These are phyloP conservation scores for Bruguiera sexangula DNA, from an alignment of 345 rosid genomes.

Conservation along the genomic window DNA sequence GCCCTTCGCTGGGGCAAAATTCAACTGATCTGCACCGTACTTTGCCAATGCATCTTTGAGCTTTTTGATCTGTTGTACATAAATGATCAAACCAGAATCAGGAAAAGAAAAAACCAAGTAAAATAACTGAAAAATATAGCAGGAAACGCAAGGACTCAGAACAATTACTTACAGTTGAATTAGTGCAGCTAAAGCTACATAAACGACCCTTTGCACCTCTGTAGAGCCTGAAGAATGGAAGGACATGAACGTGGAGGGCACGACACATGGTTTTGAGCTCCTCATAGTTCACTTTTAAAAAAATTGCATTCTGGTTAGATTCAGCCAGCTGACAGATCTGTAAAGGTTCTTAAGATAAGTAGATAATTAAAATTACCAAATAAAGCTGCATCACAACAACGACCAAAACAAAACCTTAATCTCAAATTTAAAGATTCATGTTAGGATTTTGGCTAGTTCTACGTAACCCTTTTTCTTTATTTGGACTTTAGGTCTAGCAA, in stretches of 20 bases:
- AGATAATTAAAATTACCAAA: neutral
- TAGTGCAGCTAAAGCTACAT: conserved; percentile 50
- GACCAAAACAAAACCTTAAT: neutral
- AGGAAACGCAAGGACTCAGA: neutral
- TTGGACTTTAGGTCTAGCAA: too few species aligned
- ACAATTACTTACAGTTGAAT: conserved; percentile 17
- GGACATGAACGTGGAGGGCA: conserved; percentile 58
- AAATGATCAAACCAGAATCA: neutral
- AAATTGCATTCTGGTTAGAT: conserved; percentile 50
- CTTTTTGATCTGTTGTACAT: conserved; percentile 50
- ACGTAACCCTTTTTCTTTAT: neutral
- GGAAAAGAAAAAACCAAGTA: neutral
- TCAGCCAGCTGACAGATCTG: conserved; percentile 83
- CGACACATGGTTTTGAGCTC: conserved; percentile 59
- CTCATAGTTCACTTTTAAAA: conserved; percentile 72
- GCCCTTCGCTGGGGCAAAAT: conserved; percentile 52
- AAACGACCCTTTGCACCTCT: conserved; percentile 67
- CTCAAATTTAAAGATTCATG: too few species aligned
- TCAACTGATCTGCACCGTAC: conserved; percentile 40
- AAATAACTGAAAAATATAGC: neutral
- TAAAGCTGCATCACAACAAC: neutral
- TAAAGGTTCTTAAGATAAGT: neutral
- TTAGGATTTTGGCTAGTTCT: too few species aligned
- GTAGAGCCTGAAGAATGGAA: conserved; percentile 76
- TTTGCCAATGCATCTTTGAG: conserved; percentile 62